phyloP scores from a whole-genome alignment of 1,284 basidiomycete species.

The Chiua sp. region DNA sequence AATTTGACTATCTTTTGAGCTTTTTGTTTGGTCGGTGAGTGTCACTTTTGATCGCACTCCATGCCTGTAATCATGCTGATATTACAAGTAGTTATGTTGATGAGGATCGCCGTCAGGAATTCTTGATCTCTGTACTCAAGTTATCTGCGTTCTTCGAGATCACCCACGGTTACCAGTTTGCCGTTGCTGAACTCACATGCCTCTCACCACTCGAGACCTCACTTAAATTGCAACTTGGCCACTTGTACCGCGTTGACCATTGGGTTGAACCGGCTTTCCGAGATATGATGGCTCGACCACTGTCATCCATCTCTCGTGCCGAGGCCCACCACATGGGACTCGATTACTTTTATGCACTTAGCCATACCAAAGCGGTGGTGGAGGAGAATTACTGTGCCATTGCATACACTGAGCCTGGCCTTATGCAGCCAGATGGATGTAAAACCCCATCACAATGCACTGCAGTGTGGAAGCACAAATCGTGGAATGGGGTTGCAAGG shows the following conservation, averaged over 20 bases:
- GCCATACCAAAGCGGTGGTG: not conserved
- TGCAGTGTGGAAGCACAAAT: slow-evolving; percentile 2
- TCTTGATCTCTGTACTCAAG: slow-evolving; percentile 7
- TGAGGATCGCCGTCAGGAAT: not conserved
- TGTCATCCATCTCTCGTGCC: not conserved
- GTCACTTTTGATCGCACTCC: no score
- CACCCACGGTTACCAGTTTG: slow-evolving; percentile 1
- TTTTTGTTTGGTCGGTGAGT: no score
- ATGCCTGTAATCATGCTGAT: no score
- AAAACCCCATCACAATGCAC: not conserved
- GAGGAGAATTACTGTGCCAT: slow-evolving; percentile 1
- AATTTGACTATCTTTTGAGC: no score
- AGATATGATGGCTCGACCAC: not conserved
- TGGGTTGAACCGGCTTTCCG: slow-evolving; percentile 12
- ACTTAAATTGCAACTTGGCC: slow-evolving; percentile 9
- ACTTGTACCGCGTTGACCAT: slow-evolving; percentile 1
- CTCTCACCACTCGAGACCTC: not conserved
- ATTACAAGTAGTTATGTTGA: slow-evolving; percentile 4
- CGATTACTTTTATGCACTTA: slow-evolving; percentile 1
- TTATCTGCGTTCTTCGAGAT: slow-evolving; percentile 10
- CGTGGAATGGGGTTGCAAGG: slow-evolving; percentile 7
- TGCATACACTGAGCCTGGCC: slow-evolving; percentile 1
- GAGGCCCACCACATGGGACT: slow-evolving; percentile 8
- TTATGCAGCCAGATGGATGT: not conserved
- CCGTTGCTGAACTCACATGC: not conserved